These are phyloP conservation scores for Dictyostelium gargantuum DNA, from an alignment of 208 protist genomes.

Conservation along the genomic window DNA sequence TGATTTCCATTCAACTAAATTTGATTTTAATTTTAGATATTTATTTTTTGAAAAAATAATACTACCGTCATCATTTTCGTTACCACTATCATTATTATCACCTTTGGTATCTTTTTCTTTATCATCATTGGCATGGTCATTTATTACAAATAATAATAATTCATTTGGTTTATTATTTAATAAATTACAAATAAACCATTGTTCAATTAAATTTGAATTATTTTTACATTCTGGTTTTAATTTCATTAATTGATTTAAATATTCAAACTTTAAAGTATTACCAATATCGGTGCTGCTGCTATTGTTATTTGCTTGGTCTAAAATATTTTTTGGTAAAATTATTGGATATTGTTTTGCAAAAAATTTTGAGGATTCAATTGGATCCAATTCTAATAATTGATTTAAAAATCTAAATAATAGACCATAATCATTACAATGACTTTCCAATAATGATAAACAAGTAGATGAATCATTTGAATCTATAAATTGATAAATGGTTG, in stretches of 20 bases:
- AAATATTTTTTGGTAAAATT: slow-evolving; percentile 32
- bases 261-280: not conserved
- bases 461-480: not conserved
- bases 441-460: not conserved
- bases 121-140: not conserved
- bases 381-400: not conserved
- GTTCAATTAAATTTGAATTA: not conserved
- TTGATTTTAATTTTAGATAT: not conserved
- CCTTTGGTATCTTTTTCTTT: not conserved
- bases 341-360: slow-evolving; percentile 9
- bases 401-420: slow-evolving; percentile 47
- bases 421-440: not conserved
- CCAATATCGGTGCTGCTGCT: not conserved
- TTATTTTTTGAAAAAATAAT: too few relatives aligned
- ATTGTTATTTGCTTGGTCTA: not conserved
- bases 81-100: not conserved
- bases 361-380: not conserved
- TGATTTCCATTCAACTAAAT: slow-evolving; percentile 9
- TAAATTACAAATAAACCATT: slow-evolving; percentile 27
- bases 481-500: slow-evolving; percentile 20
- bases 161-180: not conserved
- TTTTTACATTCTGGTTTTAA: not conserved
- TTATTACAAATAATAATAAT: not conserved
- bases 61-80: not conserved
- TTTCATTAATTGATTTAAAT: slow-evolving; percentile 16